A percentile compares a stretch with the other conserved stretches of the same genome.
Conservation (phyloP, 768 basidiomycete genomes). For the Leccinum obscurum region DNA sequence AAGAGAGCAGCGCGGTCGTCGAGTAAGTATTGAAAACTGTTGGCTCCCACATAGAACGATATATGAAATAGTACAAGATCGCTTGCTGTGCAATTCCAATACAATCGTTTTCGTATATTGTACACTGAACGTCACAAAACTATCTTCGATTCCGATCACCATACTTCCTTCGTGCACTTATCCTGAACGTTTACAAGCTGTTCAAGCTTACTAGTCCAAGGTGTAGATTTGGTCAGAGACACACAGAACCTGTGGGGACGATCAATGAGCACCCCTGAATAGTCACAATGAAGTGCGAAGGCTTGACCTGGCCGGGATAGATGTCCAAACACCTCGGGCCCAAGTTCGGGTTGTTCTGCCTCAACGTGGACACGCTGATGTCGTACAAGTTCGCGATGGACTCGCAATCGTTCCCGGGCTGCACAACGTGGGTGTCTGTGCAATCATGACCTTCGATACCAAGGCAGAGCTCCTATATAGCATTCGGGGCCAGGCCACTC, state of each 20-base stretch:
- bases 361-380: neutral
- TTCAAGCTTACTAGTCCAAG: neutral
- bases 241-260: neutral
- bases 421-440: slow-evolving; percentile 7
- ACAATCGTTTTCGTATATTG: too few relatives aligned
- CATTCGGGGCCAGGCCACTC: neutral
- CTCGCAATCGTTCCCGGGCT: neutral
- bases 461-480: slow-evolving; percentile 49
- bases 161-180: neutral
- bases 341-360: neutral
- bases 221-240: neutral
- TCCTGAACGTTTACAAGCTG: neutral
- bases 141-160: neutral
- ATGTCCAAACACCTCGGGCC: neutral
- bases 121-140: neutral
- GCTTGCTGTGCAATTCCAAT: too few relatives aligned
- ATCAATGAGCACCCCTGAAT: neutral
- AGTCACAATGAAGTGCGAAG: neutral
- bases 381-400: neutral
- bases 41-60: neutral
- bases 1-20: slow-evolving; percentile 30
- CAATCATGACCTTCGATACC: slow-evolving; percentile 59
- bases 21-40: slow-evolving; percentile 1
- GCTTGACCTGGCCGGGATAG: neutral
- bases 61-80: neutral